Percentiles rank a stretch among this genome's conserved stretches.
Conservation (phyloP, 2,329 filamentous ascomycete genomes). For the Emydomyces testavorans region DNA sequence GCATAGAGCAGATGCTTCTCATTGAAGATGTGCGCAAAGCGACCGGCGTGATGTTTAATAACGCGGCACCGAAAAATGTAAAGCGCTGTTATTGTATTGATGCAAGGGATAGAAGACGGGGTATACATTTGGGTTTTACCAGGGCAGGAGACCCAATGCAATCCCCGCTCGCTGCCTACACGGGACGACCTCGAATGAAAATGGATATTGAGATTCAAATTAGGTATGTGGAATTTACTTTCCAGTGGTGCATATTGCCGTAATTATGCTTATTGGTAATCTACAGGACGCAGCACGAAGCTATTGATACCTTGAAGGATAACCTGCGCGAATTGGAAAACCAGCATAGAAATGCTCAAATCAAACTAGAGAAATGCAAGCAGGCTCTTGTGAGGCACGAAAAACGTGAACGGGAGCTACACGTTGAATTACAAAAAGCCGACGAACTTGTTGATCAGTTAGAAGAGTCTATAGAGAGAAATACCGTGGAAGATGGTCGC, state of each 20-base stretch:
- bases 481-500: constrained; percentile 52
- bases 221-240: constrained; percentile 30
- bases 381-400: constrained; percentile 42
- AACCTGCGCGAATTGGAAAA: constrained; percentile 45
- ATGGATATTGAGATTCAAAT: constrained; percentile 62
- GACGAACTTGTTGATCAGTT: constrained; percentile 54
- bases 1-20: constrained; percentile 74
- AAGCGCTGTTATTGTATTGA: constrained; percentile 53
- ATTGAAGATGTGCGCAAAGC: constrained; percentile 58
- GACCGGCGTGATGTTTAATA: constrained; percentile 55
- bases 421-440: constrained; percentile 46
- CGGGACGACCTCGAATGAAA: constrained; percentile 59
- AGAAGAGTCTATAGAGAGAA: constrained; percentile 51
- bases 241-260: neutral
- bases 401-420: constrained; percentile 39
- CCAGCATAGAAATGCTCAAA: constrained; percentile 39
- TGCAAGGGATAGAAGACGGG: constrained; percentile 52
- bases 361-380: constrained; percentile 41
- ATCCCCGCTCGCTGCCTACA: constrained; percentile 43
- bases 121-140: constrained; percentile 47
- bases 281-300: constrained; percentile 36
- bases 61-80: constrained; percentile 55
- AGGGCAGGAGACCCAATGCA: constrained; percentile 40
- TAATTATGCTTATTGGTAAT: constrained; percentile 10
- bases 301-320: constrained; percentile 42